Evolutionary conservation across 805 yeast species (phyloP).

Genomic region (Wickerhamomyces chaumierensis): DNA sequence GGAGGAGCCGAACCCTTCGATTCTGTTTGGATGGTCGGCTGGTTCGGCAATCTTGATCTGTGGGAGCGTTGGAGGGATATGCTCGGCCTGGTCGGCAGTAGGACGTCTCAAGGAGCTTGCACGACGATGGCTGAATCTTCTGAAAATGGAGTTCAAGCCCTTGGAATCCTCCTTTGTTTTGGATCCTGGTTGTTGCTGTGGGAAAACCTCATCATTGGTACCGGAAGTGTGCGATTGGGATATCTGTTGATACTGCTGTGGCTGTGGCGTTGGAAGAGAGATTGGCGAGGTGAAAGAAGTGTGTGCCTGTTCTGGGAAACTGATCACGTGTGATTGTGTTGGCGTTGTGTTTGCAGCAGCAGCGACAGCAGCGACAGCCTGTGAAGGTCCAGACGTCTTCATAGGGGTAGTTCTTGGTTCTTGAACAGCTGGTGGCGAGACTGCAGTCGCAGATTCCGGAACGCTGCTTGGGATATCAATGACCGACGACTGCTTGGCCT

Average conservation of each 20-base stretch:
- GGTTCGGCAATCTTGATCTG: slow-evolving; percentile 3
- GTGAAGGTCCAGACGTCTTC: too few species aligned
- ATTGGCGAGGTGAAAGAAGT: slow-evolving; percentile 36
- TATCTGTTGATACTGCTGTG: slow-evolving; percentile 26
- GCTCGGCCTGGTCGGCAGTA: slow-evolving; percentile 3
- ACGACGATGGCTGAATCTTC: slow-evolving; percentile 20
- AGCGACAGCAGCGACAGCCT: too few species aligned
- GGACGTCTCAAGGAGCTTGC: slow-evolving; percentile 17
- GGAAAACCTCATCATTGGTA: slow-evolving; percentile 22
- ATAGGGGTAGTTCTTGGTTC: slow-evolving; percentile 1
- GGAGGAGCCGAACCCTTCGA: slow-evolving; percentile 1
- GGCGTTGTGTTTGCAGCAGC: slow-evolving; percentile 17
- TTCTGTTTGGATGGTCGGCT: slow-evolving; percentile 1
- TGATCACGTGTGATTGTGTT: slow-evolving; percentile 29
- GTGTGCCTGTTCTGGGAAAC: slow-evolving; percentile 37
- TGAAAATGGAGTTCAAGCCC: slow-evolving; percentile 19
- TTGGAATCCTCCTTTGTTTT: slow-evolving; percentile 20
- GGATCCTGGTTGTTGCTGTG: slow-evolving; percentile 25
- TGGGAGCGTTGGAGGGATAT: neutral
- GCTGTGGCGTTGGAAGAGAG: slow-evolving; percentile 29
- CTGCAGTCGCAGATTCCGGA: too few species aligned
- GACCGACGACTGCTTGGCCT: slow-evolving; percentile 36
- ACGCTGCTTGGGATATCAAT: slow-evolving; percentile 19
- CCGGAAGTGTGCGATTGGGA: slow-evolving; percentile 28
- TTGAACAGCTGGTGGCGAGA: too few species aligned